A percentile compares a stretch with the other conserved stretches of the same genome.
Conservation (phyloP, 2,329 filamentous ascomycete genomes). For the Cytospora piceicola region DNA sequence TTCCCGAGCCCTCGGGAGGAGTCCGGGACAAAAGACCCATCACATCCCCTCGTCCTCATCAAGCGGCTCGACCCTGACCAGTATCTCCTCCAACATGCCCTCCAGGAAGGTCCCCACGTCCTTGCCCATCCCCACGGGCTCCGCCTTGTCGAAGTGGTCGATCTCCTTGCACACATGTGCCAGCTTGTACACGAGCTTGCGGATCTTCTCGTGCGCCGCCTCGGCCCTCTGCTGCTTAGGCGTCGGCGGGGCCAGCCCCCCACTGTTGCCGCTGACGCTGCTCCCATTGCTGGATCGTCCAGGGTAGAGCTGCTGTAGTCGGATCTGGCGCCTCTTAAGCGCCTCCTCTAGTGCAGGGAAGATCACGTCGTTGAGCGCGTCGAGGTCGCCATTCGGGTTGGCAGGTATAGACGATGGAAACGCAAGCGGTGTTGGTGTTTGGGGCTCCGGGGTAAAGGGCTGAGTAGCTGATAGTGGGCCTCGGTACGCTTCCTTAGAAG, state of each 20-base stretch:
- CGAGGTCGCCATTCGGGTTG: constrained; percentile 71
- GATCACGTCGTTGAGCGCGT: constrained; percentile 87
- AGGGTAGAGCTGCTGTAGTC: constrained; percentile 56
- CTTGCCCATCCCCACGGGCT: constrained; percentile 91
- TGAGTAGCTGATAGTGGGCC: constrained; percentile 23
- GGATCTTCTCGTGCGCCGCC: constrained; percentile 78
- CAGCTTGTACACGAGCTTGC: constrained; percentile 80
- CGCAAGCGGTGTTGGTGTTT: constrained; percentile 40
- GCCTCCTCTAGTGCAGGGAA: constrained; percentile 91
- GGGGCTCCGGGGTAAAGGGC: constrained; percentile 30
- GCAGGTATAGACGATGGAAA: constrained; percentile 62
- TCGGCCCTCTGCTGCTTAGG: constrained; percentile 70
- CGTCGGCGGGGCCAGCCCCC: constrained; percentile 48
- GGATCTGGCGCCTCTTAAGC: constrained; percentile 74
- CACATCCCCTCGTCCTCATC: constrained; percentile 68
- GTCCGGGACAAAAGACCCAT: background rate
- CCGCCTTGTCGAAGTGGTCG: constrained; percentile 82
- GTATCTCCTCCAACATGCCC: constrained; percentile 88
- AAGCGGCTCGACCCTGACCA: constrained; percentile 87
- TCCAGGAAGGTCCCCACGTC: constrained; percentile 89
- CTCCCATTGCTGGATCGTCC: constrained; percentile 48
- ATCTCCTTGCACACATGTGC: constrained; percentile 86
- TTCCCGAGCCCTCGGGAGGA: background rate
- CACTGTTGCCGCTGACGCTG: constrained; percentile 46
- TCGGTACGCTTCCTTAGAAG: constrained; percentile 28